A percentile compares a stretch with the other conserved stretches of the same genome.
phyloP scores from a whole-genome alignment of 169 alveolate genomes.

The Cryptosporidium ryanae region DNA sequence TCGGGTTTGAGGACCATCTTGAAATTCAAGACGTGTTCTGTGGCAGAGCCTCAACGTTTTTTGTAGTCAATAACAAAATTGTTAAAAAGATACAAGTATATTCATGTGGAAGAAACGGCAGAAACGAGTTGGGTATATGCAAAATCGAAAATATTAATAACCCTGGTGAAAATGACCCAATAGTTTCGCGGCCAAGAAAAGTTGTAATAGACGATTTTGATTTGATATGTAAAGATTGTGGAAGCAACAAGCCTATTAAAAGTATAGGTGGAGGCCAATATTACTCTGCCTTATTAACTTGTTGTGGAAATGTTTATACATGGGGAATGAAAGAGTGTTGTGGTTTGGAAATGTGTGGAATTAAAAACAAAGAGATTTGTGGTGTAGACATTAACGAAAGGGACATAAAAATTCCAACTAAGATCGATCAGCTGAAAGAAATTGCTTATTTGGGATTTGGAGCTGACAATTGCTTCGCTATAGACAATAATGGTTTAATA shows the following conservation, averaged over 20 bases:
- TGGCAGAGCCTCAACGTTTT: slow-evolving; percentile 85
- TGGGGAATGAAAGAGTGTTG: slow-evolving; percentile 86
- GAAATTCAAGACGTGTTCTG: slow-evolving; percentile 44
- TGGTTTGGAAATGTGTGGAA: slow-evolving; percentile 66
- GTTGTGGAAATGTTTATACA: slow-evolving; percentile 81
- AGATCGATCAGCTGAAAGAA: slow-evolving; percentile 10
- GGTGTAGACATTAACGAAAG: neutral
- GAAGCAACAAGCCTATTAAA: slow-evolving; percentile 77
- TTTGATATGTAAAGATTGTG: slow-evolving; percentile 9
- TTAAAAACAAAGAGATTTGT: slow-evolving; percentile 15
- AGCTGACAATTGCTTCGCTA: slow-evolving; percentile 66
- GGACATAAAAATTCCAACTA: slow-evolving; percentile 60
- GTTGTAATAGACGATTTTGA: slow-evolving; percentile 37
- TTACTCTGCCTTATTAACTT: slow-evolving; percentile 82
- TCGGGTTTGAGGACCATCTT: neutral
- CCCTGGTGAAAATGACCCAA: neutral
- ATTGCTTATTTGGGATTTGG: slow-evolving; percentile 37
- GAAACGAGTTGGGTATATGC: slow-evolving; percentile 83
- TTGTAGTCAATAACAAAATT: slow-evolving; percentile 77
- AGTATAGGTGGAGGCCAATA: slow-evolving; percentile 87
- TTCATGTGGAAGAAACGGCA: slow-evolving; percentile 88
- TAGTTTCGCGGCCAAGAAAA: slow-evolving; percentile 22
- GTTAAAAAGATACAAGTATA: slow-evolving; percentile 77
- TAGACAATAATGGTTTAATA: slow-evolving; percentile 16
- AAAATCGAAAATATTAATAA: neutral